A percentile compares a stretch with the other conserved stretches of the same genome.
These are phyloP conservation scores for Amanita phalloides DNA, from an alignment of 768 basidiomycete species.

Conservation along the genomic window DNA sequence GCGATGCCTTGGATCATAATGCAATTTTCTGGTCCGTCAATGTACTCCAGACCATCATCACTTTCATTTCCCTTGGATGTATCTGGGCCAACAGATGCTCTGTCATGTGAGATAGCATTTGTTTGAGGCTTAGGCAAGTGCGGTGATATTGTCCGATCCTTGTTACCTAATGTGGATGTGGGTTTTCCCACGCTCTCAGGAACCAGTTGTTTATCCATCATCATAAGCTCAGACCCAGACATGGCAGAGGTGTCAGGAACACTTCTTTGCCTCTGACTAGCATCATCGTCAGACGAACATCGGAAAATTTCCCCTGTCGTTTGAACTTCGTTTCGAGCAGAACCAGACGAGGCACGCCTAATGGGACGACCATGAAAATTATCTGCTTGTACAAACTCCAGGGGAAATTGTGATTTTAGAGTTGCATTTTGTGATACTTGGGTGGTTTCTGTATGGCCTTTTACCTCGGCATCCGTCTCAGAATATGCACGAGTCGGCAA, in stretches of 20 bases:
- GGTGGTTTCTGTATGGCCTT: not conserved
- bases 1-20: not conserved
- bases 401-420: not conserved
- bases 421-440: not conserved
- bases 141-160: not conserved
- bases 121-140: not conserved
- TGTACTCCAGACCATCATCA: constrained; percentile 4
- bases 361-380: not conserved
- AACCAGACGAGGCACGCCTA: not conserved
- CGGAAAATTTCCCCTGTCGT: not conserved
- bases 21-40: not conserved
- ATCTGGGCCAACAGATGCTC: not conserved
- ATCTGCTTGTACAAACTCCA: not conserved
- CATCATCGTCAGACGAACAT: not conserved
- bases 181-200: not conserved
- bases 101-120: not conserved
- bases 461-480: not conserved
- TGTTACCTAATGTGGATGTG: not conserved
- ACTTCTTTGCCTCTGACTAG: not conserved
- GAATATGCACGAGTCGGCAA: not conserved
- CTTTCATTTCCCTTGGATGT: not conserved
- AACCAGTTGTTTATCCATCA: not conserved
- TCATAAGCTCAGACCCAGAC: not conserved
- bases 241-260: too few species aligned
- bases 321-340: not conserved